phyloP scores from a whole-genome alignment of 176 grass and related monocot genomes.

The Guadua angustifolia region DNA sequence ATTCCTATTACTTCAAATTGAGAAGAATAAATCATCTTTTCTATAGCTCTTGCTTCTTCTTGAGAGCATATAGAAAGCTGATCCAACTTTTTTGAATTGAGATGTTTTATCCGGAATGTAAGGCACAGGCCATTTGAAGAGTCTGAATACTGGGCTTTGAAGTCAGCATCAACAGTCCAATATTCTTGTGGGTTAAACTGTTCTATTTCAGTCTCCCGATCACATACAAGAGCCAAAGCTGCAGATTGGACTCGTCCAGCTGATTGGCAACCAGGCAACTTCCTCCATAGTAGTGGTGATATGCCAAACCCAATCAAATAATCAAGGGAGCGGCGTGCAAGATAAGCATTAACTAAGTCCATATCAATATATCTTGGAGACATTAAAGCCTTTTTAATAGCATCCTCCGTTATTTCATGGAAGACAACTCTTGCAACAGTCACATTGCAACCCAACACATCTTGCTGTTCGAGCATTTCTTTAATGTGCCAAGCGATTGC shows the following conservation, averaged over 20 bases:
- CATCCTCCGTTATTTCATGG: slow-evolving; percentile 88
- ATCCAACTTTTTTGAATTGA: slow-evolving; percentile 77
- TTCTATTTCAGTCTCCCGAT: slow-evolving; percentile 88
- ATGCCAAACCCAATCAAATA: slow-evolving; percentile 96
- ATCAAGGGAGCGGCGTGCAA: slow-evolving; percentile 90
- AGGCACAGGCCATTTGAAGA: slow-evolving; percentile 48
- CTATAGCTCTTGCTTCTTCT: slow-evolving; percentile 61
- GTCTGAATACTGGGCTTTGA: slow-evolving; percentile 48
- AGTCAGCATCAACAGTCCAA: slow-evolving; percentile 70
- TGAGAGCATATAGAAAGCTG: slow-evolving; percentile 76
- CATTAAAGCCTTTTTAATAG: slow-evolving; percentile 68
- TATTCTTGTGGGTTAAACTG: slow-evolving; percentile 79
- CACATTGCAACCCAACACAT: slow-evolving; percentile 58
- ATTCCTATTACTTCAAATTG: slow-evolving; percentile 70
- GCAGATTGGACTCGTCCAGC: slow-evolving; percentile 96
- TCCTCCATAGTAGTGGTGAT: slow-evolving; percentile 95
- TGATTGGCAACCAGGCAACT: slow-evolving; percentile 92
- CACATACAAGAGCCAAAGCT: slow-evolving; percentile 88
- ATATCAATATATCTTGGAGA: slow-evolving; percentile 80
- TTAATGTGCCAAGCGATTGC: slow-evolving; percentile 96
- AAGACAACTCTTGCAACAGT: slow-evolving; percentile 88
- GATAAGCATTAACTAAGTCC: slow-evolving; percentile 97
- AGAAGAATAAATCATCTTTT: slow-evolving; percentile 60
- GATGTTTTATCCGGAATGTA: slow-evolving; percentile 71
- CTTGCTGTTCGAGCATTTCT: slow-evolving; percentile 97